Conservation (phyloP, 2,329 filamentous ascomycete species). For the Cephalotrichum gorgonifer region DNA sequence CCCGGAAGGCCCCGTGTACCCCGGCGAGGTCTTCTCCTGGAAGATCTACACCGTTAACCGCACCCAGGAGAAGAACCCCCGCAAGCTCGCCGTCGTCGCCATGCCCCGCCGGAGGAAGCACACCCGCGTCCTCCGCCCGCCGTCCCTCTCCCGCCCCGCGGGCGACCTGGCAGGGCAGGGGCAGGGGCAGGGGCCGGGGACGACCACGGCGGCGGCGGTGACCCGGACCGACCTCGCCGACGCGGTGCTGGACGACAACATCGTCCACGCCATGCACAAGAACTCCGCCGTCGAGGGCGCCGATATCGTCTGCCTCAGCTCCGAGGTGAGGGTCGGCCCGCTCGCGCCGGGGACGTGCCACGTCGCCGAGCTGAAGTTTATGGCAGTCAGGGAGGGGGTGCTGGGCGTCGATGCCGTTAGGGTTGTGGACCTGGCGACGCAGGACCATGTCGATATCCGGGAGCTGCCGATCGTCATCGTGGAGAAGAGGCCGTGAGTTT, state of each 20-base stretch:
- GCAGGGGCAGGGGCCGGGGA: conserved; percentile 6
- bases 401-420: conserved; percentile 62
- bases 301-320: conserved; percentile 64
- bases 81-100: conserved; percentile 61
- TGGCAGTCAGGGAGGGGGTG: conserved; percentile 57
- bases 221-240: conserved; percentile 40
- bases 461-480: conserved; percentile 63
- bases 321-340: conserved; percentile 64
- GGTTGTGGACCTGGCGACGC: conserved; percentile 61
- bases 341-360: conserved; percentile 64
- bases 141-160: conserved; percentile 32
- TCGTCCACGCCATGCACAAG: conserved; percentile 61
- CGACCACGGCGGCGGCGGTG: conserved; percentile 20
- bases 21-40: conserved; percentile 62
- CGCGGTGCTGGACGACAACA: conserved; percentile 60
- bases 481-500: conserved; percentile 13
- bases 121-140: conserved; percentile 36
- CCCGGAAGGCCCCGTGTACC: conserved; percentile 42
- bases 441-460: conserved; percentile 67
- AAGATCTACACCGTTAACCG: conserved; percentile 68
- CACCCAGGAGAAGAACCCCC: conserved; percentile 35
- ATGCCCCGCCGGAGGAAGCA: conserved; percentile 53
- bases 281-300: conserved; percentile 51
- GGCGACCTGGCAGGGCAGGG: conserved; percentile 12
- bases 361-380: conserved; percentile 61